Conservation (phyloP, 805 yeast genomes). For the Yarrowia osloensis region DNA sequence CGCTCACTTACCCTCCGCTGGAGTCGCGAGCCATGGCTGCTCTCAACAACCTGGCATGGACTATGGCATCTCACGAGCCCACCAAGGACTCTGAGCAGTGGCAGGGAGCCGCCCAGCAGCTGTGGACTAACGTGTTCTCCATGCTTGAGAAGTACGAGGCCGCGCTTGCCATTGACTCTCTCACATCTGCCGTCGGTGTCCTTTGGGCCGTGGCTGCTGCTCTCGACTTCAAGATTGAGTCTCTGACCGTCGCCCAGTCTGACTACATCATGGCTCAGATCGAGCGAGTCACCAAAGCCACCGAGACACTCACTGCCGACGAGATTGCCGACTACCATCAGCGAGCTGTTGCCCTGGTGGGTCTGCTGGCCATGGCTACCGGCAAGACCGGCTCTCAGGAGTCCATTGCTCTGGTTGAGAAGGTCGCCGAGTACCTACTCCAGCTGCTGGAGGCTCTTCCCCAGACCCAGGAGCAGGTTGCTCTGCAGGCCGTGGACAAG, state of each 20-base stretch:
- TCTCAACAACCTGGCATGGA: slow-evolving; percentile 73
- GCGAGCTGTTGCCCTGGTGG: slow-evolving; percentile 55
- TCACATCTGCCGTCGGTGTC: slow-evolving; percentile 46
- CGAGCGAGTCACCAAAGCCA: slow-evolving; percentile 34
- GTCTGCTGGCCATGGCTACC: slow-evolving; percentile 51
- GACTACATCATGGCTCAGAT: slow-evolving; percentile 39
- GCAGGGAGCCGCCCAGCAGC: slow-evolving; percentile 40
- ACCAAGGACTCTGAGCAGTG: slow-evolving; percentile 45
- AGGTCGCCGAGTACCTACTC: slow-evolving; percentile 51
- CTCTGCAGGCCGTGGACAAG: slow-evolving; percentile 63
- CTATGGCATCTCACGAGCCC: slow-evolving; percentile 43
- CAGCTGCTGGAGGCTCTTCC: slow-evolving; percentile 40
- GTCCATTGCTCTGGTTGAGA: slow-evolving; percentile 46
- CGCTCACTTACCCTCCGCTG: slow-evolving; percentile 47
- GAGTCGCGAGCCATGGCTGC: slow-evolving; percentile 60
- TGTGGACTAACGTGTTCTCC: slow-evolving; percentile 38
- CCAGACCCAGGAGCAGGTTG: slow-evolving; percentile 45
- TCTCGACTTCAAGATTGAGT: slow-evolving; percentile 34
- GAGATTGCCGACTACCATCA: slow-evolving; percentile 47
- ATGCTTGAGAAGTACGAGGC: slow-evolving; percentile 34
- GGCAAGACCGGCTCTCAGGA: slow-evolving; percentile 42
- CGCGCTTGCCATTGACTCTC: slow-evolving; percentile 37
- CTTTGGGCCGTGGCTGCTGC: slow-evolving; percentile 50
- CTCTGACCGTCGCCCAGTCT: slow-evolving; percentile 24
- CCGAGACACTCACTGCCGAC: slow-evolving; percentile 36